phyloP scores from a whole-genome alignment of 1,284 basidiomycete genomes.

The Paramarasmius palmivorus region DNA sequence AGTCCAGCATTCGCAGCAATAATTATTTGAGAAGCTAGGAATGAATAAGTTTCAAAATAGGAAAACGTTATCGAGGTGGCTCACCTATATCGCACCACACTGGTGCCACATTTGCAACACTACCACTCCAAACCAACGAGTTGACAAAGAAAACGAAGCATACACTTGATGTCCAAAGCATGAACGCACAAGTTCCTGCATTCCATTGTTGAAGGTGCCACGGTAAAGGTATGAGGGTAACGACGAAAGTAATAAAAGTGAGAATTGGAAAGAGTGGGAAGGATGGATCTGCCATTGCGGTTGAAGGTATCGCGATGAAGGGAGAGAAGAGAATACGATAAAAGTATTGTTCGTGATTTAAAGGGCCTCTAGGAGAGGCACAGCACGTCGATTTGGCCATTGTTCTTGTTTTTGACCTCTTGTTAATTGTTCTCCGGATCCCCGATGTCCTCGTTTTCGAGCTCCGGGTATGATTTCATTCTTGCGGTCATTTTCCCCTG shows the following conservation, averaged over 20 bases:
- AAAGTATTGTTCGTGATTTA: too few relatives aligned
- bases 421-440: too few relatives aligned
- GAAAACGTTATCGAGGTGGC: conserved; percentile 22
- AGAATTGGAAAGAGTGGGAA: conserved; percentile 31
- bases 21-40: conserved; percentile 37
- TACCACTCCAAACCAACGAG: conserved; percentile 65
- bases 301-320: neutral
- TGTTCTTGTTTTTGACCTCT: too few relatives aligned
- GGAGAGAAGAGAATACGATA: neutral
- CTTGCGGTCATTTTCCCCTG: too few relatives aligned
- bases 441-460: too few relatives aligned
- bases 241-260: conserved; percentile 48
- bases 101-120: conserved; percentile 54
- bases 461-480: too few relatives aligned
- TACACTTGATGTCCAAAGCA: conserved; percentile 58
- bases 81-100: conserved; percentile 79
- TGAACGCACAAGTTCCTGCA: conserved; percentile 62
- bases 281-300: conserved; percentile 7
- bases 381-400: too few relatives aligned
- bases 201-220: conserved; percentile 63
- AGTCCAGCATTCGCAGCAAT: conserved; percentile 38
- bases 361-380: too few relatives aligned
- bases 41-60: conserved; percentile 2
- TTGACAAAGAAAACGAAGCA: conserved; percentile 64
- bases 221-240: conserved; percentile 51